A percentile compares a stretch with the other conserved stretches of the same genome.
phyloP scores from a whole-genome alignment of 345 rosid species.

The Aethionema arabicum region DNA sequence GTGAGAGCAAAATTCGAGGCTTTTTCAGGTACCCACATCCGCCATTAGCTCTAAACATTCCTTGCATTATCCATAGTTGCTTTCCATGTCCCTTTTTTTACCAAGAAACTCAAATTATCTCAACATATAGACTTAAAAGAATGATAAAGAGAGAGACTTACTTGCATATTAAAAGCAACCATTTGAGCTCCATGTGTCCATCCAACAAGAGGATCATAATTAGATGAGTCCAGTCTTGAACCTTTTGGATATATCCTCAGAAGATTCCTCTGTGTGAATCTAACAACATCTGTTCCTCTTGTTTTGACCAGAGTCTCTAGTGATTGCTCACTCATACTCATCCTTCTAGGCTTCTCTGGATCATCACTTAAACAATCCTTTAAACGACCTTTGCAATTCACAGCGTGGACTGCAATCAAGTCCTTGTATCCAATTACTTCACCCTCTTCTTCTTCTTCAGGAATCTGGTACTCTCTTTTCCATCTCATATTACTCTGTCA shows the following conservation, averaged over 20 bases:
- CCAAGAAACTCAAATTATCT: not conserved
- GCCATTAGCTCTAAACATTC: slow-evolving; percentile 79
- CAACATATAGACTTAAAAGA: not conserved
- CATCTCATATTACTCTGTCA: slow-evolving; percentile 35
- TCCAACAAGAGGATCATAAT: slow-evolving; percentile 71
- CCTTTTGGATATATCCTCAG: slow-evolving; percentile 82
- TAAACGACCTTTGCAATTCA: slow-evolving; percentile 43
- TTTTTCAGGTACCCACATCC: slow-evolving; percentile 86
- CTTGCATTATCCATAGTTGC: slow-evolving; percentile 80
- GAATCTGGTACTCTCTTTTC: slow-evolving; percentile 32
- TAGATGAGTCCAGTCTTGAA: slow-evolving; percentile 65
- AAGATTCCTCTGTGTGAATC: slow-evolving; percentile 75
- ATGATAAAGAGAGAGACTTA: slow-evolving; percentile 26
- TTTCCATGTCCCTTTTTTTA: slow-evolving; percentile 66
- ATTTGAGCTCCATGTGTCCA: slow-evolving; percentile 97
- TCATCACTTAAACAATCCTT: slow-evolving; percentile 42
- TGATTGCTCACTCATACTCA: slow-evolving; percentile 64
- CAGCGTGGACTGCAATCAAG: slow-evolving; percentile 67
- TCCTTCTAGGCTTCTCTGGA: slow-evolving; percentile 48
- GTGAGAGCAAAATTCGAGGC: slow-evolving; percentile 54
- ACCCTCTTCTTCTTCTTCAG: slow-evolving; percentile 39
- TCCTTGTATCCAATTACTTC: slow-evolving; percentile 47
- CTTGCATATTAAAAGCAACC: slow-evolving; percentile 99
- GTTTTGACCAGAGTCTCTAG: slow-evolving; percentile 49
- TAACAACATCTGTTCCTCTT: slow-evolving; percentile 46